phyloP scores from a whole-genome alignment of 768 basidiomycete genomes.

The Asterophora parasitica region DNA sequence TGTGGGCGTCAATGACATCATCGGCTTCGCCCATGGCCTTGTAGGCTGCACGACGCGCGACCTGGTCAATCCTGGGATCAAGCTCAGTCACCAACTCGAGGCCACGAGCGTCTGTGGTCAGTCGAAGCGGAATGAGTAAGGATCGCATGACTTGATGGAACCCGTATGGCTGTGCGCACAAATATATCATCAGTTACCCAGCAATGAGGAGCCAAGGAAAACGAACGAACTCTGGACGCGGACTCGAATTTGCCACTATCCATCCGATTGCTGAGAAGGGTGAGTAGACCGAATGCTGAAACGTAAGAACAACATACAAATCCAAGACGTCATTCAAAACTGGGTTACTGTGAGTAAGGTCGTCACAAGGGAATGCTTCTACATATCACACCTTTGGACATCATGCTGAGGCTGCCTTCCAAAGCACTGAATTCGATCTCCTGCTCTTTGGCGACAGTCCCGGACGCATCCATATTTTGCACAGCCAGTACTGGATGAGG shows the following conservation, averaged over 20 bases:
- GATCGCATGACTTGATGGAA: slow-evolving; percentile 78
- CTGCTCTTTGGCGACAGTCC: slow-evolving; percentile 67
- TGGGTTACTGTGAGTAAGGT: slow-evolving; percentile 19
- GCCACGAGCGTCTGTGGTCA: slow-evolving; percentile 63
- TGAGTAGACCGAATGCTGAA: slow-evolving; percentile 1
- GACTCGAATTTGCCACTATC: slow-evolving; percentile 83
- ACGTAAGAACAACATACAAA: slow-evolving; percentile 44
- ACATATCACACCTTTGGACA: slow-evolving; percentile 64
- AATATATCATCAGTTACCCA: slow-evolving; percentile 1
- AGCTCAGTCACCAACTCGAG: slow-evolving; percentile 65
- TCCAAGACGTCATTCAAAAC: slow-evolving; percentile 79
- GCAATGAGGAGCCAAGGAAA: neutral
- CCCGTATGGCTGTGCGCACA: slow-evolving; percentile 49
- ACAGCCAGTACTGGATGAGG: slow-evolving; percentile 61
- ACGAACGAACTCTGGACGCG: slow-evolving; percentile 40
- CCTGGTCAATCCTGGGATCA: slow-evolving; percentile 63
- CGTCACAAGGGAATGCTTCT: neutral
- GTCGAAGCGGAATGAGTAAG: slow-evolving; percentile 60
- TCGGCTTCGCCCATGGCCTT: slow-evolving; percentile 51
- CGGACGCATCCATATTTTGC: slow-evolving; percentile 86
- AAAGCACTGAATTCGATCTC: slow-evolving; percentile 87
- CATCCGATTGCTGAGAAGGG: slow-evolving; percentile 65
- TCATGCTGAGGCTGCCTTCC: slow-evolving; percentile 78
- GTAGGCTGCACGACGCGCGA: slow-evolving; percentile 56
- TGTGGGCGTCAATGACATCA: slow-evolving; percentile 34